Evolutionary conservation across 129 eudicot genomes (phyloP), one percentile per base, ranked within the genome.

Genomic region (Arctium minus): DNA sequence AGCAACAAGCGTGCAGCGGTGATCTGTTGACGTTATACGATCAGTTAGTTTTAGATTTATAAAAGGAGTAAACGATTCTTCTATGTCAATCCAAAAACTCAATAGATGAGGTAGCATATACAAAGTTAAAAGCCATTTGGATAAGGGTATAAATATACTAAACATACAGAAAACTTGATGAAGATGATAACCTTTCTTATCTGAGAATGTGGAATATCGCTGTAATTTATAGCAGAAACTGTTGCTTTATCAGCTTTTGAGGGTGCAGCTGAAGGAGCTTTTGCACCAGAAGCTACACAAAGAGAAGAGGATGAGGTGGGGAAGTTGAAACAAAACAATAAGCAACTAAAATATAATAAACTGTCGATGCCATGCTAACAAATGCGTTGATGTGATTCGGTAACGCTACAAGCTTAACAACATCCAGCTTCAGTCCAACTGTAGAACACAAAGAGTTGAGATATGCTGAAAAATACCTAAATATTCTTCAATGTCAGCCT

Each of bases 401-500:
- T 15, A 68, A 62, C 29, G 42, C 18, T 68, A 39, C 40, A 32
- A 29, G 27, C 70, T 31, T 38, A 79, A 9, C 65, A 79, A 15
- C 31, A 42, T 60, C 37, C 53, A 71, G 77, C 40, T 29, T 27
- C 71, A 71, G 42, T 53, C 18, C 40, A 50, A 50, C 13, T 13
- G 29, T 73, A 64, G 40, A 79, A 3, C n/a, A 39, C 76, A 38
- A 68, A 36, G 36, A 46, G 62, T n/a, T 76, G 36, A 56, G 39
- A 27, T 70, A 70, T 64, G 18, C 60, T 31, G 78, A 82, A 7
- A 39, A 70, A 73, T 91, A 96, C 99, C 98, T 75, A 96, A 85
- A 87, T 88, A 96, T 85, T 93, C 99, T 89, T 93, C 99, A 86
- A 96, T 83, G 70, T 96, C 99, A 75, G 98, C 99, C 85, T 96